Evolutionary conservation across 116 monocot genomes (phyloP).

Genomic region (Cymodocea nodosa): DNA sequence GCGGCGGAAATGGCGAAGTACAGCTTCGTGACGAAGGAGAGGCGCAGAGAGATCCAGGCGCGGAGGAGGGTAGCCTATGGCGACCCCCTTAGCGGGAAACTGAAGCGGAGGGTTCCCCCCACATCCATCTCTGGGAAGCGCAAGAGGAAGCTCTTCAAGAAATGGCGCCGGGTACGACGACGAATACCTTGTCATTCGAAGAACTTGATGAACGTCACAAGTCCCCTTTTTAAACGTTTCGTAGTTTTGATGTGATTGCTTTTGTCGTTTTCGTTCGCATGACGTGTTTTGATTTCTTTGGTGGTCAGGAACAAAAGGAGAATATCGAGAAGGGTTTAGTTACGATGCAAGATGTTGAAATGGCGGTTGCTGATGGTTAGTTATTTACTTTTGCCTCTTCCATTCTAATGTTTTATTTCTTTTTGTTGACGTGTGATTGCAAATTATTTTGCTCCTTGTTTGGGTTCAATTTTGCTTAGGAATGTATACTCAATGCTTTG

Average conservation of each 20-base stretch:
- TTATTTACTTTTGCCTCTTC: background rate
- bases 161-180: conserved; percentile 51
- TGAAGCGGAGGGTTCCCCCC: conserved; percentile 30
- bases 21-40: conserved; percentile 58
- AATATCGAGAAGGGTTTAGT: conserved; percentile 58
- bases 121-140: conserved; percentile 87
- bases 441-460: too few species aligned
- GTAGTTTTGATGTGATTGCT: background rate
- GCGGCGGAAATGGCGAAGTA: conserved; percentile 38
- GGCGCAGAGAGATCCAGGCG: conserved; percentile 42
- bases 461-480: too few species aligned
- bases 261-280: background rate
- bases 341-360: conserved; percentile 79
- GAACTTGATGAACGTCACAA: background rate
- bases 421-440: too few species aligned
- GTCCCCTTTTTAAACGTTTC: too few species aligned
- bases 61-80: conserved; percentile 55
- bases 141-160: conserved; percentile 76
- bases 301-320: conserved; percentile 69
- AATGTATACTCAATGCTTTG: too few species aligned
- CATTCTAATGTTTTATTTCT: too few species aligned
- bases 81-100: conserved; percentile 49
- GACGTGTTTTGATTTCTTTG: background rate
- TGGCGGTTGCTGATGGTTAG: conserved; percentile 57
- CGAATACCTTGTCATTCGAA: background rate